phyloP scores from a whole-genome alignment of 768 basidiomycete genomes.

The Brasilioporus rufonigricans region DNA sequence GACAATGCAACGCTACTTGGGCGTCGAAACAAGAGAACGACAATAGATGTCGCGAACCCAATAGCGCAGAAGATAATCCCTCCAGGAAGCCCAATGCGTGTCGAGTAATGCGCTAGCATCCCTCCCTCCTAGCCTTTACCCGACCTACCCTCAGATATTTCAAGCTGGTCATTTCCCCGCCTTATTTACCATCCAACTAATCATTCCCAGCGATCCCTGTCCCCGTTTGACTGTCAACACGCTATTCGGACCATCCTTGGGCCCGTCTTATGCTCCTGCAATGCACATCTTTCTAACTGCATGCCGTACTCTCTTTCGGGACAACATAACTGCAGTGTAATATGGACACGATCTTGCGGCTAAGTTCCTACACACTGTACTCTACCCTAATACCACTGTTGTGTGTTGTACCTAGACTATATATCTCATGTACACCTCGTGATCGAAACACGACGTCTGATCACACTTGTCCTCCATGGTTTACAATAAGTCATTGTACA shows the following conservation, averaged over 20 bases:
- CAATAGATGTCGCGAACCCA: slow-evolving; percentile 28
- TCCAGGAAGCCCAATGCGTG: slow-evolving; percentile 35
- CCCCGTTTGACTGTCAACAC: background rate
- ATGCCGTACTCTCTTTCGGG: slow-evolving; percentile 10
- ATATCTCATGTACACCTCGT: background rate
- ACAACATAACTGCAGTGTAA: slow-evolving; percentile 10
- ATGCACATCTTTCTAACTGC: slow-evolving; percentile 13
- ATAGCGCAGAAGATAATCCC: slow-evolving; percentile 26
- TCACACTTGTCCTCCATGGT: background rate
- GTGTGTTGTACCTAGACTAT: slow-evolving; percentile 14
- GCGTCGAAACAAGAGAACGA: slow-evolving; percentile 50
- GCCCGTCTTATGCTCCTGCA: background rate
- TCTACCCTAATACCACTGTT: slow-evolving; percentile 14
- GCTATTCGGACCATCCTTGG: background rate
- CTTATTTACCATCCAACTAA: background rate
- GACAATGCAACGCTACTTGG: slow-evolving; percentile 85
- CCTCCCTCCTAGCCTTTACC: background rate
- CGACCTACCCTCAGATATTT: background rate
- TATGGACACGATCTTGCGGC: slow-evolving; percentile 13
- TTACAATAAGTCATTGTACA: too few relatives aligned
- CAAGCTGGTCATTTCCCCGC: background rate
- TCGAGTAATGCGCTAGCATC: slow-evolving; percentile 13
- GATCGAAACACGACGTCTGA: background rate
- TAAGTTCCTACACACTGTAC: slow-evolving; percentile 11
- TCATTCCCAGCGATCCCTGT: background rate